Conservation (phyloP, 495 filamentous ascomycete genomes). For the Podospora tetraspora region DNA sequence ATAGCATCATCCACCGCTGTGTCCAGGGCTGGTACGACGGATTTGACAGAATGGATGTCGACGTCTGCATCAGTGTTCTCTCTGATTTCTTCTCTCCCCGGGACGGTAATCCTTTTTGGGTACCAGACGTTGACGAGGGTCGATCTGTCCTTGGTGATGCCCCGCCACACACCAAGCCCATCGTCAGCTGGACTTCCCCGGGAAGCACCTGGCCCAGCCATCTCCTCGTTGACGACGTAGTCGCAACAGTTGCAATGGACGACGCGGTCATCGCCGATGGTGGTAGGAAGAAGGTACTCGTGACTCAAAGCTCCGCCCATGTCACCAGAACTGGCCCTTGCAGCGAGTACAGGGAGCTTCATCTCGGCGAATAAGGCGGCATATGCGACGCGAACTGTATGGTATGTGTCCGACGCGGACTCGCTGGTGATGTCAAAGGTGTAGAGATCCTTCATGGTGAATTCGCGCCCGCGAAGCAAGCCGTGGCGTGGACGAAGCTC, state of each 20-base stretch:
- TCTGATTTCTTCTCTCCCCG: background rate
- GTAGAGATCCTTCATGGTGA: constrained; percentile 97
- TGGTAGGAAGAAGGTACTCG: constrained; percentile 83
- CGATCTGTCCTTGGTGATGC: constrained; percentile 62
- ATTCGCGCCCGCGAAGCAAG: constrained; percentile 84
- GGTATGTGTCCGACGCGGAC: constrained; percentile 71
- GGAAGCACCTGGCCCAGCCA: constrained; percentile 32
- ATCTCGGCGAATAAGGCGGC: constrained; percentile 71
- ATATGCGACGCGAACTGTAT: constrained; percentile 65
- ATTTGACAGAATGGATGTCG: constrained; percentile 67
- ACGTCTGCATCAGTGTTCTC: constrained; percentile 45
- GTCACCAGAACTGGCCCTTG: constrained; percentile 86
- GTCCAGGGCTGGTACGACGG: constrained; percentile 67
- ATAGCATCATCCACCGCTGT: constrained; percentile 59
- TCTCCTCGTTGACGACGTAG: constrained; percentile 81
- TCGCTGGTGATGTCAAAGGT: constrained; percentile 73
- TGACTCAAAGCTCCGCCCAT: constrained; percentile 93
- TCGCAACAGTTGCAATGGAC: constrained; percentile 68
- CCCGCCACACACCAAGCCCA: constrained; percentile 50
- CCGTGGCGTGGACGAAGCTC: constrained; percentile 84
- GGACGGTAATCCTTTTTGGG: constrained; percentile 32
- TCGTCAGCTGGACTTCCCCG: constrained; percentile 1
- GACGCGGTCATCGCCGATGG: constrained; percentile 79
- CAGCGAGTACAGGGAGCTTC: constrained; percentile 75
- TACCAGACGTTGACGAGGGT: constrained; percentile 66